Percentiles rank a stretch among this genome's conserved stretches.
phyloP scores from a whole-genome alignment of 2,329 filamentous ascomycete genomes.

The Botrytis aclada region DNA sequence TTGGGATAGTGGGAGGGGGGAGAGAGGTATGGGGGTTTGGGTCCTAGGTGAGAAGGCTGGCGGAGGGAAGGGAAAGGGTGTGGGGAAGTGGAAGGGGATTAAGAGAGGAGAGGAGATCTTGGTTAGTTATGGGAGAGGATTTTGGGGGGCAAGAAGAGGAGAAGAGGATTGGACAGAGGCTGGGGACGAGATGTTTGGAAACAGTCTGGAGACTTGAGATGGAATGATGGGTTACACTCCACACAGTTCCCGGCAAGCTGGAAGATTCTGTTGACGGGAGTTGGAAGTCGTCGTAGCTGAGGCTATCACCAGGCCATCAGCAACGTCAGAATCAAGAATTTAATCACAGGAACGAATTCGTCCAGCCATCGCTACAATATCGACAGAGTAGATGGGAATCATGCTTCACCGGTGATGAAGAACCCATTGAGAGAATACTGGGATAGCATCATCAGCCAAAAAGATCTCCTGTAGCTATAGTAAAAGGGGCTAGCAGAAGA shows the following conservation, averaged over 20 bases:
- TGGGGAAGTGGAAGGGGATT: slow-evolving; percentile 60
- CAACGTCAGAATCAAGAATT: neutral
- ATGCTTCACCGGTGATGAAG: neutral
- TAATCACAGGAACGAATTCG: neutral
- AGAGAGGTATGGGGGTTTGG: slow-evolving; percentile 58
- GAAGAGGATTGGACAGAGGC: neutral
- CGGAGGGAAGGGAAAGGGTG: slow-evolving; percentile 40
- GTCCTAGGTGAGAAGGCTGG: slow-evolving; percentile 48
- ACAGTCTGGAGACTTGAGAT: slow-evolving; percentile 9
- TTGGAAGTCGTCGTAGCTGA: neutral
- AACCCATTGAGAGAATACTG: neutral
- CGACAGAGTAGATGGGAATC: too few relatives aligned
- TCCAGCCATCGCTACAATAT: neutral
- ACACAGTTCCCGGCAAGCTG: too few relatives aligned
- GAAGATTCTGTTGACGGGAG: neutral
- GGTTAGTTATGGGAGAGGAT: slow-evolving; percentile 47
- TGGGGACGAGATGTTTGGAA: neutral
- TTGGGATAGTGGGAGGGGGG: slow-evolving; percentile 51
- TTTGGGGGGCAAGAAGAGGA: slow-evolving; percentile 53
- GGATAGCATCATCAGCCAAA: neutral
- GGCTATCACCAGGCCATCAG: too few relatives aligned
- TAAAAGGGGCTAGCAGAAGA: neutral
- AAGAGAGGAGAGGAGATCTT: slow-evolving; percentile 67
- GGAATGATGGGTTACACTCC: neutral
- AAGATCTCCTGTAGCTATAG: neutral